Percentiles rank a stretch among this genome's conserved stretches.
Conservation (phyloP, 257 asterid genomes). For the Asclepias syriaca region DNA sequence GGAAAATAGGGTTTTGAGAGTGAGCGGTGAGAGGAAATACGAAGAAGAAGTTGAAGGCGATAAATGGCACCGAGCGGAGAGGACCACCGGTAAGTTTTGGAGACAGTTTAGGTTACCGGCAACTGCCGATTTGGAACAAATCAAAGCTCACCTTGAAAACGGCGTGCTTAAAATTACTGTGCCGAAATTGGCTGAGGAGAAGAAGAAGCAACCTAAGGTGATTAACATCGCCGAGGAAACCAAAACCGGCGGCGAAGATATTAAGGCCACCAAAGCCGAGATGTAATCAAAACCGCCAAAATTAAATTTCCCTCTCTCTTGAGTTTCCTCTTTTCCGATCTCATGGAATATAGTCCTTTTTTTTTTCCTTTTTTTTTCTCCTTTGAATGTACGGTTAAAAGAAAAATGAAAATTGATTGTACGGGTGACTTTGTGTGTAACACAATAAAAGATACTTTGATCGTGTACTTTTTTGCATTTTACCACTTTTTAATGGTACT, state of each 20-base stretch:
- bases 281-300: not conserved
- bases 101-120: conserved; percentile 72
- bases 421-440: too few species aligned
- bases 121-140: conserved; percentile 54
- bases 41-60: conserved; percentile 62
- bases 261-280: conserved; percentile 14
- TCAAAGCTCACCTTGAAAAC: conserved; percentile 52
- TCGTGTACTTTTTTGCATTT: too few species aligned
- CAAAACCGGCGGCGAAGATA: conserved; percentile 4
- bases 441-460: too few species aligned
- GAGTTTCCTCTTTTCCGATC: not conserved
- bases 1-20: conserved; percentile 52
- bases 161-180: conserved; percentile 69
- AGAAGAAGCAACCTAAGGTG: conserved; percentile 49
- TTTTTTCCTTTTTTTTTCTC: too few species aligned
- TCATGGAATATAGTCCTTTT: too few species aligned
- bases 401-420: too few species aligned
- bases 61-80: conserved; percentile 80
- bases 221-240: conserved; percentile 28
- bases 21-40: conserved; percentile 64
- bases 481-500: too few species aligned
- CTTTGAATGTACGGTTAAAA: too few species aligned
- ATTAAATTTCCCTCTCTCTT: too few species aligned
- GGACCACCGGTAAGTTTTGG: conserved; percentile 69
- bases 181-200: conserved; percentile 48